These are phyloP conservation scores for Limonomyces culmigenus DNA, from an alignment of 1,284 basidiomycete species.

Conservation along the genomic window DNA sequence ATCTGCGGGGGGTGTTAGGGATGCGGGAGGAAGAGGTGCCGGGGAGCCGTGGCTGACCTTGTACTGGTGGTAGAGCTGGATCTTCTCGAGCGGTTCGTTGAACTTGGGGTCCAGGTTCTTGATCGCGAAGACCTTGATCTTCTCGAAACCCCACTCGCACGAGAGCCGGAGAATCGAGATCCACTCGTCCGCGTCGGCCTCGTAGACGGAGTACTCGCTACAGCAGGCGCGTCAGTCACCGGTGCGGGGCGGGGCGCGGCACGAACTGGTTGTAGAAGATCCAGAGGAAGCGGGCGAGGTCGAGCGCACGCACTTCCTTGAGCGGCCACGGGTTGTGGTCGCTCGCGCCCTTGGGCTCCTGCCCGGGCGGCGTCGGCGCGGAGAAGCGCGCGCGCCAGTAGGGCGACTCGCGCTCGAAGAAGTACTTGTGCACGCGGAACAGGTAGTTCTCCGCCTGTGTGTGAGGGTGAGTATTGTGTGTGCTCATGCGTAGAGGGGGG, in stretches of 20 bases:
- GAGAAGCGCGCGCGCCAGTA: conserved; percentile 30
- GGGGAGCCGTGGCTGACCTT: too few species aligned
- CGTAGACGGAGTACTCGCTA: conserved; percentile 41
- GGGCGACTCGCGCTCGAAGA: conserved; percentile 45
- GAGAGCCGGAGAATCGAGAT: conserved; percentile 38
- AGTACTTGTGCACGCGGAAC: conserved; percentile 44
- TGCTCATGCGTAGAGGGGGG: neutral
- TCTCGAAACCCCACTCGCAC: conserved; percentile 37
- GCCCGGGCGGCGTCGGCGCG: conserved; percentile 25
- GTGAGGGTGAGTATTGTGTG: neutral
- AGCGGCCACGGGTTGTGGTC: conserved; percentile 35
- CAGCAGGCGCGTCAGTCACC: neutral
- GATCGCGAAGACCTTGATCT: conserved; percentile 39
- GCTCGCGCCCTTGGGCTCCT: conserved; percentile 20
- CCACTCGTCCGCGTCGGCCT: conserved; percentile 37
- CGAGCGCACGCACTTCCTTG: conserved; percentile 24
- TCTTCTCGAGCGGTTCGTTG: conserved; percentile 41
- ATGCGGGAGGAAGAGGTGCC: too few species aligned
- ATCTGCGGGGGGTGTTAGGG: too few species aligned
- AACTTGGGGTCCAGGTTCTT: conserved; percentile 42
- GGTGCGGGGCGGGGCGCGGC: neutral
- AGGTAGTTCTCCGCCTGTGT: conserved; percentile 28
- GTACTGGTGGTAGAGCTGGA: conserved; percentile 36
- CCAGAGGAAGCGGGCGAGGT: conserved; percentile 47
- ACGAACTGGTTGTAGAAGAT: conserved; percentile 56